A percentile compares a stretch with the other conserved stretches of the same genome.
Conservation (phyloP, 371 early-diverging fungal species). For the Dichotomocladium elegans region DNA sequence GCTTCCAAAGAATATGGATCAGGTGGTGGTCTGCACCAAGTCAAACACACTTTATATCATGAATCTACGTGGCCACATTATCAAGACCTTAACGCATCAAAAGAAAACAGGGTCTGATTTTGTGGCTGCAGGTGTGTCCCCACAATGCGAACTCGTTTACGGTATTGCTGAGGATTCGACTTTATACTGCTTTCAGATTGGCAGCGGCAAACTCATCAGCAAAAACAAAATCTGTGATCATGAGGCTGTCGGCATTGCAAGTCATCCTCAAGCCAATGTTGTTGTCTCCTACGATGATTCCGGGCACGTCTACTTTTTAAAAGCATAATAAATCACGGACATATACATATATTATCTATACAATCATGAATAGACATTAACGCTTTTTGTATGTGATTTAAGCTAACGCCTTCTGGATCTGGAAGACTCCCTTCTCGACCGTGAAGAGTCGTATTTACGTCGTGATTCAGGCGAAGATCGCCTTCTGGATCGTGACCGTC, state of each 20-base stretch:
- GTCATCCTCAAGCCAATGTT: constrained; percentile 78
- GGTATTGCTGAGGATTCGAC: constrained; percentile 61
- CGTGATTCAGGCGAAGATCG: too few relatives aligned
- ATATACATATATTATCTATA: background rate
- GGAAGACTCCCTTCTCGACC: background rate
- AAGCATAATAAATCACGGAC: constrained; percentile 16
- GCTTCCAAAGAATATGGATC: constrained; percentile 52
- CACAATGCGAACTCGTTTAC: constrained; percentile 75
- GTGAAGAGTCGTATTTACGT: too few relatives aligned
- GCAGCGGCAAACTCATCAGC: constrained; percentile 40
- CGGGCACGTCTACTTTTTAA: constrained; percentile 59
- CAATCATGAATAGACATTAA: background rate
- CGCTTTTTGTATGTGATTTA: background rate
- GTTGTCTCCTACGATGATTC: constrained; percentile 65
- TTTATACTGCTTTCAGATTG: constrained; percentile 57
- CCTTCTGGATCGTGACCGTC: background rate
- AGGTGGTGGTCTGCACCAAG: constrained; percentile 73
- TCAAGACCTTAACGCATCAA: constrained; percentile 33
- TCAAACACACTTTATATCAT: constrained; percentile 61
- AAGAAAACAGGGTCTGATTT: constrained; percentile 55
- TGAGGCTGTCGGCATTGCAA: constrained; percentile 68
- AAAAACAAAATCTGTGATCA: constrained; percentile 41
- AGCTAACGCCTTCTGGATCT: background rate
- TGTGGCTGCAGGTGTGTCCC: constrained; percentile 58
- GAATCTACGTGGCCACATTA: constrained; percentile 51